Conservation (phyloP, 495 filamentous ascomycete species). For the Aspergillus steynii region DNA sequence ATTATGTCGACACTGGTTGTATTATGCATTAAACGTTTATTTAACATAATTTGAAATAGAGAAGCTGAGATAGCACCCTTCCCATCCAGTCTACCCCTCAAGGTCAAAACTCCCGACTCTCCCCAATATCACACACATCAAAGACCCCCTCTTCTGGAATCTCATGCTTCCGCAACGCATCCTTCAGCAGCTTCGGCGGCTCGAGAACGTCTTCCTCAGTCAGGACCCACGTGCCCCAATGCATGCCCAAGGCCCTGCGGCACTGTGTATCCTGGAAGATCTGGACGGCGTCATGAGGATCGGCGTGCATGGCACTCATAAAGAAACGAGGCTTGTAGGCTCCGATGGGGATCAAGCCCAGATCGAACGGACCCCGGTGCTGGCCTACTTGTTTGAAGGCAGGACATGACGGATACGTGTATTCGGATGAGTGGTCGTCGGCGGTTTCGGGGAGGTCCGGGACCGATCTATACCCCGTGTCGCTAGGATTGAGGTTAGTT, state of each 20-base stretch:
- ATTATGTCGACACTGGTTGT: too few relatives aligned
- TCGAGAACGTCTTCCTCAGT: conserved; percentile 85
- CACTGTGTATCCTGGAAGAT: conserved; percentile 91
- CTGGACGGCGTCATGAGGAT: conserved; percentile 84
- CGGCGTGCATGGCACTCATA: conserved; percentile 79
- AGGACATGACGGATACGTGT: conserved; percentile 74
- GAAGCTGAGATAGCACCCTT: too few relatives aligned
- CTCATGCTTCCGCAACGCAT: conserved; percentile 70
- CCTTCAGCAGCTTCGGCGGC: conserved; percentile 72
- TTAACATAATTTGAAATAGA: too few relatives aligned
- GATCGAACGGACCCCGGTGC: conserved; percentile 82
- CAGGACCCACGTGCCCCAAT: conserved; percentile 93
- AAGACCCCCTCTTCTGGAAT: conserved; percentile 78
- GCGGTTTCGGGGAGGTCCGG: conserved; percentile 61
- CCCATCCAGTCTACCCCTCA: not conserved
- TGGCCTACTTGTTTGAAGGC: conserved; percentile 86
- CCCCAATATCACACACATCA: conserved; percentile 85
- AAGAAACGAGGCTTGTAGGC: conserved; percentile 81
- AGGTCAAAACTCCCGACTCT: conserved; percentile 70
- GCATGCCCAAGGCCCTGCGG: conserved; percentile 80
- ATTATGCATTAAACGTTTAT: too few relatives aligned
- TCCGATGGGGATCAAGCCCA: conserved; percentile 93
- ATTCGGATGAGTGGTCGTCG: conserved; percentile 74
- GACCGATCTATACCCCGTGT: conserved; percentile 84
- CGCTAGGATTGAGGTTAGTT: conserved; percentile 29